Base-by-base conservation (phyloP, 2,329 filamentous ascomycete species). In the Aspergillus aculeatinus region DNA sequence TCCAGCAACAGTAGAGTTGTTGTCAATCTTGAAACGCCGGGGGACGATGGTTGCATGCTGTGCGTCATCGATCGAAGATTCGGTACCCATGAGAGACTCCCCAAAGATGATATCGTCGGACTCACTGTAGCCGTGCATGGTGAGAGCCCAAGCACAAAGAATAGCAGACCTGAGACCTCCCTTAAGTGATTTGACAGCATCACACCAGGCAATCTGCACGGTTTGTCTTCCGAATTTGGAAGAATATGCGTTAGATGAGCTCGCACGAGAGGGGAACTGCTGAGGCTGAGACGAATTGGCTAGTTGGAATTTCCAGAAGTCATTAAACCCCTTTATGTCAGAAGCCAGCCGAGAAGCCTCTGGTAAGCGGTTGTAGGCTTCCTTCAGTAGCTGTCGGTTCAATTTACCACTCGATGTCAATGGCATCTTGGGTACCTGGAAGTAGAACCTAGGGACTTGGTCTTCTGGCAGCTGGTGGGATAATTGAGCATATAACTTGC, bases 101-200 rank as follows among this genome's bases (percentile, higher is more conserved):
- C 76, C 79, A 65, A 79, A 80, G 1, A 77, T 57, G 3, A 79
- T 72, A 51, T 79, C 77, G 29, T 78, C 68, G 21, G 74, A 74
- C 1, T 67, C 69, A 4, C 76, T 74, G 51, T 76, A 77, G 4
- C 67, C 69, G 10, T 76, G 70, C 9, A 78, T 57, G 1, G 77
- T 67, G 21, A 80, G 44, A 1, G 72, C 74, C 77, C 77, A 80
- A 5, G 79, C 78, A 27, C 74, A 74, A 4, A 76, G 69, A 25
- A 80, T 70, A 48, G 77, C 67, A 1, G 73, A 74, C 23, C 29
- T 56, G n/a, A 7, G n/a, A 7, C 53, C 27, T 35, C 3, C 25
- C 2, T 25, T 25, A 4, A 27, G 14, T 16, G 23, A 51, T 7
- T n/a, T 42, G n/a, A 70, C 67, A 25, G 64, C 54, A 39, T 66